Conservation (phyloP, 257 asterid species). For the Solanum etuberosum region DNA sequence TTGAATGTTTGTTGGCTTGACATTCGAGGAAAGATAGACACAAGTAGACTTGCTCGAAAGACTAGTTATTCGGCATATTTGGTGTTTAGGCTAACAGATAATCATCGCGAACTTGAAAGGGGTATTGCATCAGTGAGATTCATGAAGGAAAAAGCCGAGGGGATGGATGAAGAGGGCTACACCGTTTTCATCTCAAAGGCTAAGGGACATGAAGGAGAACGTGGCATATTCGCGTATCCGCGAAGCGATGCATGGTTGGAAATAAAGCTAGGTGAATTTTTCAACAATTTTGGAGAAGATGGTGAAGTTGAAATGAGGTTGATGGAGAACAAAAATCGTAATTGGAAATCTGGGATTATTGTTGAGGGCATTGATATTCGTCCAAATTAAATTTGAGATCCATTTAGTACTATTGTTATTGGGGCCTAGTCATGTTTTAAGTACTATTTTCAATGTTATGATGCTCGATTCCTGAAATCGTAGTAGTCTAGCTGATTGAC, state of each 20-base stretch:
- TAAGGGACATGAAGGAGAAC: neutral
- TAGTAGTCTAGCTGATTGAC: neutral
- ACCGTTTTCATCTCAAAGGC: neutral
- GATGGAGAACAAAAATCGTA: neutral
- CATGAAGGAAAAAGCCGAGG: neutral
- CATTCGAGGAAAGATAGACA: neutral
- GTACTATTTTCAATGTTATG: neutral
- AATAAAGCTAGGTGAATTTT: neutral
- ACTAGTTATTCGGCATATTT: neutral
- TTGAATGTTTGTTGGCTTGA: neutral
- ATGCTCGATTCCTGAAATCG: neutral
- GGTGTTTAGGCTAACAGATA: neutral
- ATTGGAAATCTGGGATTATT: neutral
- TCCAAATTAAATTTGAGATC: neutral
- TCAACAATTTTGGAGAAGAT: neutral
- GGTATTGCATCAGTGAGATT: neutral
- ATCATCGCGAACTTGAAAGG: neutral
- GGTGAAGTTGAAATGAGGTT: neutral
- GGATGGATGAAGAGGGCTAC: neutral
- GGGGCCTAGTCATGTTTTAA: neutral
- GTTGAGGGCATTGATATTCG: neutral
- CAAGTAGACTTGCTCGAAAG: neutral
- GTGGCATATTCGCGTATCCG: neutral
- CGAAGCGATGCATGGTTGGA: neutral
- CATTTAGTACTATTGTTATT: neutral